Percentiles rank a stretch among this genome's conserved stretches.
phyloP scores from a whole-genome alignment of 2,329 filamentous ascomycete genomes.

The Fusarium camptoceras region DNA sequence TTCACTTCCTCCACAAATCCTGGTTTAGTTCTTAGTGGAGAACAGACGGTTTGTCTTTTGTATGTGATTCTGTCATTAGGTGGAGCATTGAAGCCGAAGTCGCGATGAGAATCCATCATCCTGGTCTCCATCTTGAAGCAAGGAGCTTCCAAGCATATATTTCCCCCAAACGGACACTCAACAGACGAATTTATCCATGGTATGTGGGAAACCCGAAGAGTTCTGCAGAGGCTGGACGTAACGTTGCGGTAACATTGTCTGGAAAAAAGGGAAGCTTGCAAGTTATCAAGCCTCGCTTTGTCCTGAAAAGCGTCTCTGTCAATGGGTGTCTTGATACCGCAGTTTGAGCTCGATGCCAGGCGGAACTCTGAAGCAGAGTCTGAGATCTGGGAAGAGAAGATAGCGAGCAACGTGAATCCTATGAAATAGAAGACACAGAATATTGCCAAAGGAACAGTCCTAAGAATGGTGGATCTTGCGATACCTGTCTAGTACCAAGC shows the following conservation, averaged over 20 bases:
- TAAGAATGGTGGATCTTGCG: fast-evolving
- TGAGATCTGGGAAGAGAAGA: not conserved
- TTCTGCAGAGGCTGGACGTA: not conserved
- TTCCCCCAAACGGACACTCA: fast-evolving
- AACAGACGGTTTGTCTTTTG: not conserved
- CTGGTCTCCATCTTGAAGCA: not conserved
- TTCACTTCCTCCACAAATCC: not conserved
- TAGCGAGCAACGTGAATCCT: fast-evolving
- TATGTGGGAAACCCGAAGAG: not conserved
- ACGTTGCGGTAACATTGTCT: not conserved
- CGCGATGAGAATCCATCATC: not conserved
- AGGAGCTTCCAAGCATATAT: not conserved
- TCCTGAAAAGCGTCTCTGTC: not conserved
- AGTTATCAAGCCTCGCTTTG: not conserved
- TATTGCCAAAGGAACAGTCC: not conserved
- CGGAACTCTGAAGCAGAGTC: not conserved
- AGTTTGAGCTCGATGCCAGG: not conserved
- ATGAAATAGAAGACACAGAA: not conserved
- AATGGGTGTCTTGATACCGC: not conserved
- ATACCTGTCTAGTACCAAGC: not conserved
- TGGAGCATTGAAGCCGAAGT: not conserved
- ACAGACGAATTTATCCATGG: not conserved
- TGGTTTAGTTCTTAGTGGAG: not conserved
- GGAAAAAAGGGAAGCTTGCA: not conserved
- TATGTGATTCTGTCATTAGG: not conserved